A percentile compares a stretch with the other conserved stretches of the same genome.
These are phyloP conservation scores for Podospora fimiseda DNA, from an alignment of 495 filamentous ascomycete species.

Conservation along the genomic window DNA sequence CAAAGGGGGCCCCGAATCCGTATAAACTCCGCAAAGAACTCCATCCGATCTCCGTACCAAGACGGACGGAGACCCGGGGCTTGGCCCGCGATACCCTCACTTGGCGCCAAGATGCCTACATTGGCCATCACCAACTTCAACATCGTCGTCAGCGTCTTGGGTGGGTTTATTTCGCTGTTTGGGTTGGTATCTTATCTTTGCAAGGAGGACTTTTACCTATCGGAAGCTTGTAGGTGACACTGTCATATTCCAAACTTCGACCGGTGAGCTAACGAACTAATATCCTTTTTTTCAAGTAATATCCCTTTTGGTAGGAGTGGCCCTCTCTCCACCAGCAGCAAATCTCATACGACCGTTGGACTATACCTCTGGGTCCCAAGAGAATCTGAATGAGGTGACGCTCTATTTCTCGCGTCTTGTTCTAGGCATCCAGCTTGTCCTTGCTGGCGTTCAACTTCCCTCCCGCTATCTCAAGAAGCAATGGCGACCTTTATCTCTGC, in stretches of 20 bases:
- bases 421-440: constrained; percentile 82
- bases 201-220: constrained; percentile 88
- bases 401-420: constrained; percentile 83
- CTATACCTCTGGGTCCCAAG: constrained; percentile 57
- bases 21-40: neutral
- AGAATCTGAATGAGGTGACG: constrained; percentile 45
- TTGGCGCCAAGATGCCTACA: constrained; percentile 60
- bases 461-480: constrained; percentile 73
- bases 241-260: neutral
- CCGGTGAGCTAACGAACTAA: constrained; percentile 47
- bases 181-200: constrained; percentile 81
- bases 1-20: no score
- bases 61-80: no score
- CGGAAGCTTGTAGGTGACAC: constrained; percentile 67
- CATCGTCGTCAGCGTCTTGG: constrained; percentile 73
- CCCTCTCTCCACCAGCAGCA: constrained; percentile 69
- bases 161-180: constrained; percentile 84
- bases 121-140: constrained; percentile 80
- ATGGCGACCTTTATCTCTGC: constrained; percentile 70
- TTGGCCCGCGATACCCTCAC: no score
- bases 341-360: constrained; percentile 72
- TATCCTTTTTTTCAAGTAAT: constrained; percentile 85
- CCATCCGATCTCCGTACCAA: no score
- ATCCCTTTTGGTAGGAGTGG: constrained; percentile 69
- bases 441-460: constrained; percentile 88